A percentile compares a stretch with the other conserved stretches of the same genome.
phyloP scores from a whole-genome alignment of 106 monocot species.

The Acorus gramineus region DNA sequence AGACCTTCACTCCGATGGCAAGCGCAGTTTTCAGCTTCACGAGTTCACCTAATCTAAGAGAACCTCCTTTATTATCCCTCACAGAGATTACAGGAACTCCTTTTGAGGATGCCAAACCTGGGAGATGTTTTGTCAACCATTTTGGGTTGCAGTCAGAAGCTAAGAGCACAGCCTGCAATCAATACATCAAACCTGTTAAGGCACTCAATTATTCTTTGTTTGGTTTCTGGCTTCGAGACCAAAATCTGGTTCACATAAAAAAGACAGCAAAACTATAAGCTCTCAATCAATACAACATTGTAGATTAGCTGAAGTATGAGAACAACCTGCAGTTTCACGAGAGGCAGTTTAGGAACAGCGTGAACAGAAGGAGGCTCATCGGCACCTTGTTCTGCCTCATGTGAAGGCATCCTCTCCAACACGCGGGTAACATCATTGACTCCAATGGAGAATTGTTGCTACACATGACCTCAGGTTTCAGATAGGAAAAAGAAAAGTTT shows the following conservation, averaged over 20 bases:
- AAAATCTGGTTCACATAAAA: no score
- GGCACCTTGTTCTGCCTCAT: neutral
- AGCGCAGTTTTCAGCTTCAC: slow-evolving; percentile 80
- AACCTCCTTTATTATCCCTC: slow-evolving; percentile 64
- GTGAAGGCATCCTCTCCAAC: slow-evolving; percentile 74
- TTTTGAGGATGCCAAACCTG: slow-evolving; percentile 53
- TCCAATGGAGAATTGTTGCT: slow-evolving; percentile 86
- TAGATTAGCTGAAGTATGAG: no score
- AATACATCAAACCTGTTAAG: no score
- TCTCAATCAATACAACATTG: no score
- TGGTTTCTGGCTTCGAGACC: no score
- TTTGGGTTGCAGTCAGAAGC: slow-evolving; percentile 72
- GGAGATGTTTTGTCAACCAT: slow-evolving; percentile 68
- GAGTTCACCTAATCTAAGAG: slow-evolving; percentile 66
- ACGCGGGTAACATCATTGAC: slow-evolving; percentile 83
- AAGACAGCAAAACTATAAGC: no score
- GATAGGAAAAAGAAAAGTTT: neutral
- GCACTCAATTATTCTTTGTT: no score
- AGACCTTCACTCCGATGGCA: slow-evolving; percentile 82
- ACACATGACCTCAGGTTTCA: slow-evolving; percentile 2
- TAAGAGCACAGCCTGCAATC: slow-evolving; percentile 55
- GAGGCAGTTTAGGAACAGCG: slow-evolving; percentile 20
- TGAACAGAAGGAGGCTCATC: neutral
- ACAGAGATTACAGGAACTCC: slow-evolving; percentile 56
- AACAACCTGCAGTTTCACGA: slow-evolving; percentile 50